Evolutionary conservation across 2,329 filamentous ascomycete genomes (phyloP).

Genomic region (Endoconidiophora laricicola): DNA sequence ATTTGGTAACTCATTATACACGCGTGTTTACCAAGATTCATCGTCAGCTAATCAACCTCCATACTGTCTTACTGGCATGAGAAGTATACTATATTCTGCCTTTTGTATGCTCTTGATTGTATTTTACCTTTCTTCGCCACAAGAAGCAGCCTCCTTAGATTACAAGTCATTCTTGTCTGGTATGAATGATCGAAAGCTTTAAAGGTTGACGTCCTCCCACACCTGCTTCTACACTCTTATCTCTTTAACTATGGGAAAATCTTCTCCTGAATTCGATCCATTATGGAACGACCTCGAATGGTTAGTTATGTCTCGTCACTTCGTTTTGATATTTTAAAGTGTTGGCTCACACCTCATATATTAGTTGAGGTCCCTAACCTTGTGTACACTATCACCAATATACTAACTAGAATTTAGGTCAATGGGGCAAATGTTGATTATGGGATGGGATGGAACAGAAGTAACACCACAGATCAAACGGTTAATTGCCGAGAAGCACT

Average conservation of each 20-base stretch:
- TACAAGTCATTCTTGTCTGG: neutral
- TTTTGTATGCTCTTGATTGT: no score
- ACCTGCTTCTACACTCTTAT: neutral
- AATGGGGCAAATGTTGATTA: conserved; percentile 63
- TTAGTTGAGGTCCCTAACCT: neutral
- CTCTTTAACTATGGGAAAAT: neutral
- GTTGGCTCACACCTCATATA: no score
- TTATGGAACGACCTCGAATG: conserved; percentile 63
- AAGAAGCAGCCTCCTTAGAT: no score
- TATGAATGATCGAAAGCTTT: neutral
- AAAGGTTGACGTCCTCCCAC: neutral
- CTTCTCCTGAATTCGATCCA: conserved; percentile 29
- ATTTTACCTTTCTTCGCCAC: no score
- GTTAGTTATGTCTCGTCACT: conserved; percentile 31
- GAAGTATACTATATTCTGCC: no score
- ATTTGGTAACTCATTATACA: no score
- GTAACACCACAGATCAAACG: conserved; percentile 69
- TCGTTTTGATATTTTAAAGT: no score
- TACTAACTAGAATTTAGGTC: conserved; percentile 31
- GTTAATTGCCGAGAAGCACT: conserved; percentile 67
- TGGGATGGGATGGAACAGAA: conserved; percentile 74
- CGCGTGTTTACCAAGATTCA: no score
- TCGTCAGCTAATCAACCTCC: no score
- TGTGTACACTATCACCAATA: conserved; percentile 16
- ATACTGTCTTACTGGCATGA: no score